A percentile compares a stretch with the other conserved stretches of the same genome.
These are phyloP conservation scores for Ophiostoma quercus DNA, from an alignment of 2,329 filamentous ascomycete genomes.

Conservation along the genomic window DNA sequence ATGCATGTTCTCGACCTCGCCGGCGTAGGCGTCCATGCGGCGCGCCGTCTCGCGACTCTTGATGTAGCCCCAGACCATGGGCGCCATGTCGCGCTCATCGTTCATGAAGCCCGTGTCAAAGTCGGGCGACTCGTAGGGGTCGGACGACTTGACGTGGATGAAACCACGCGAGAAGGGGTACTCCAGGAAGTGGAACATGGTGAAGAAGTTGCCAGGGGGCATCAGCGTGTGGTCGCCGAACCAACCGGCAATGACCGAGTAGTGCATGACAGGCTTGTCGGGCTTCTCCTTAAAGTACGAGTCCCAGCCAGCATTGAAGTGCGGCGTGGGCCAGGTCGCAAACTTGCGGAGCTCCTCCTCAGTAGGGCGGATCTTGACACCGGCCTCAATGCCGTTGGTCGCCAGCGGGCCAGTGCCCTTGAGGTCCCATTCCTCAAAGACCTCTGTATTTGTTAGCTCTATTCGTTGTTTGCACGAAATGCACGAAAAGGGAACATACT, in stretches of 20 bases:
- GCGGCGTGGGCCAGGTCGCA: constrained; percentile 66
- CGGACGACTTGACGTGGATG: constrained; percentile 64
- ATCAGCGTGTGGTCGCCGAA: constrained; percentile 58
- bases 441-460: constrained; percentile 37
- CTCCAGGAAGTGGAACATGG: constrained; percentile 77
- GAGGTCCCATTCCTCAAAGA: constrained; percentile 71
- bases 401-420: constrained; percentile 73
- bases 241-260: constrained; percentile 67
- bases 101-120: constrained; percentile 84
- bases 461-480: neutral
- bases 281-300: constrained; percentile 80
- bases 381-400: constrained; percentile 75
- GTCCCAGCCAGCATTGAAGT: constrained; percentile 72
- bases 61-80: constrained; percentile 81
- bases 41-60: constrained; percentile 75
- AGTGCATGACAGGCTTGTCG: constrained; percentile 84
- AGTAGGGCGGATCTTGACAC: constrained; percentile 70
- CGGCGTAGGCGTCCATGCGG: constrained; percentile 71
- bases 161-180: constrained; percentile 70
- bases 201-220: constrained; percentile 74
- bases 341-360: constrained; percentile 63
- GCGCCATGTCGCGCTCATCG: constrained; percentile 76
- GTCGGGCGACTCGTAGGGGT: constrained; percentile 69
- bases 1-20: constrained; percentile 64
- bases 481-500: constrained; percentile 32